phyloP scores from a whole-genome alignment of 345 rosid genomes.

The Turritis glabra region DNA sequence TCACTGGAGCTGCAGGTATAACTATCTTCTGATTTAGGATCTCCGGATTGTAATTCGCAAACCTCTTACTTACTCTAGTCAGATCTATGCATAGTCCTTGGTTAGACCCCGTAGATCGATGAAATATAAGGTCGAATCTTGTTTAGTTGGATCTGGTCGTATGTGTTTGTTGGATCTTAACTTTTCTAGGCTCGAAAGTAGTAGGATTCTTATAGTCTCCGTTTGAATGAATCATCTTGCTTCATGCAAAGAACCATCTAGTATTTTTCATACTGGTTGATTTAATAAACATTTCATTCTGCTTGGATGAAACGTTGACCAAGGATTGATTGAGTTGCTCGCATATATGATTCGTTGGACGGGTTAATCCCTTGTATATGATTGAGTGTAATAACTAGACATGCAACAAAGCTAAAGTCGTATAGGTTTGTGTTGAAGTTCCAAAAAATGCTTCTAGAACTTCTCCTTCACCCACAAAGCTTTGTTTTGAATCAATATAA shows the following conservation, averaged over 20 bases:
- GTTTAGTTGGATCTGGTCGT: conserved; percentile 3
- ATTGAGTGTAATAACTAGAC: too few species aligned
- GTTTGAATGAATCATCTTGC: background rate
- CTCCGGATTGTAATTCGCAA: background rate
- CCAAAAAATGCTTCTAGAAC: too few species aligned
- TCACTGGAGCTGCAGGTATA: conserved; percentile 98
- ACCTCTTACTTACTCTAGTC: background rate
- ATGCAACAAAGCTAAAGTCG: too few species aligned
- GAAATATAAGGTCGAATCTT: background rate
- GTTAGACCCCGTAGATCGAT: background rate
- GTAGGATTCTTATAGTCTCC: background rate
- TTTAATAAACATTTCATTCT: background rate
- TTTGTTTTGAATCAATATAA: too few species aligned
- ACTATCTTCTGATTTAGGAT: conserved; percentile 21
- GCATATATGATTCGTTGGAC: conserved; percentile 4
- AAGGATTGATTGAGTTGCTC: background rate
- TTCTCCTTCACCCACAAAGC: too few species aligned
- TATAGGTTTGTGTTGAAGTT: too few species aligned
- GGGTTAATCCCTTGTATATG: too few species aligned
- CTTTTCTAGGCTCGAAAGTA: background rate
- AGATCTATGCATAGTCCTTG: conserved; percentile 26
- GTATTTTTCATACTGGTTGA: too few species aligned
- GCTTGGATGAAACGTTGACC: background rate
- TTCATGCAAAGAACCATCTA: background rate
- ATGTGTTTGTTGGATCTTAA: conserved; percentile 6